Percentiles rank a stretch among this genome's conserved stretches.
Conservation (phyloP, 768 basidiomycete species). For the Suillus decipiens region DNA sequence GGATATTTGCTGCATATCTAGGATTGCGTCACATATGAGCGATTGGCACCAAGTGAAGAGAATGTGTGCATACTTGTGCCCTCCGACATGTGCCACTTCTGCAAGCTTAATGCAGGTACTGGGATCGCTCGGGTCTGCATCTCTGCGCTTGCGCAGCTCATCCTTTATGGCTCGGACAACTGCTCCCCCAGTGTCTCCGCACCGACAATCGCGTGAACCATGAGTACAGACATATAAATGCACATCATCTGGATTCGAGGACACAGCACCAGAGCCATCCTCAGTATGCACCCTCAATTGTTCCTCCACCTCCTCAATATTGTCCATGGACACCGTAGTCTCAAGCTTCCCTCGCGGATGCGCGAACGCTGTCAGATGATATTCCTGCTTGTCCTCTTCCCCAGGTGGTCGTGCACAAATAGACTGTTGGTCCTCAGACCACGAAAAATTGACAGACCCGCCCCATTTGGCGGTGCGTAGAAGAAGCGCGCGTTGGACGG, state of each 20-base stretch:
- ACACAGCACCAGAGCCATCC: slow-evolving; percentile 11
- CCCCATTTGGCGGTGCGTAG: slow-evolving; percentile 47
- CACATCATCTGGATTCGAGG: slow-evolving; percentile 26
- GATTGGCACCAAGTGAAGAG: background rate
- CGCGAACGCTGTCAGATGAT: slow-evolving; percentile 56
- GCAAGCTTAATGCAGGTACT: slow-evolving; percentile 48
- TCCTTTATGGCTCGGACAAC: slow-evolving; percentile 55
- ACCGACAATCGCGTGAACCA: slow-evolving; percentile 76
- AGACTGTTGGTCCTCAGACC: slow-evolving; percentile 38
- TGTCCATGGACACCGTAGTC: slow-evolving; percentile 47
- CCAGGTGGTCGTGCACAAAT: slow-evolving; percentile 17
- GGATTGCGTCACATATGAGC: slow-evolving; percentile 9
- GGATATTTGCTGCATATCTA: slow-evolving; percentile 69
- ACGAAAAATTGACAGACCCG: slow-evolving; percentile 63
- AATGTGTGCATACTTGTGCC: slow-evolving; percentile 64
- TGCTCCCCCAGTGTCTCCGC: slow-evolving; percentile 62
- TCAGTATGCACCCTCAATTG: slow-evolving; percentile 34
- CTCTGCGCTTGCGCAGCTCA: slow-evolving; percentile 47
- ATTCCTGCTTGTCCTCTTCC: slow-evolving; percentile 23
- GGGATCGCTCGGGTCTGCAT: slow-evolving; percentile 26
- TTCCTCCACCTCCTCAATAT: slow-evolving; percentile 49
- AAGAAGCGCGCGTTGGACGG: slow-evolving; percentile 52
- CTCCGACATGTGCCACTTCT: slow-evolving; percentile 79
- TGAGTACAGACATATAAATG: slow-evolving; percentile 79
- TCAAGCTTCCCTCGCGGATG: slow-evolving; percentile 46